Conservation (phyloP, 768 basidiomycete genomes). For the Panaeolus papilionaceus region DNA sequence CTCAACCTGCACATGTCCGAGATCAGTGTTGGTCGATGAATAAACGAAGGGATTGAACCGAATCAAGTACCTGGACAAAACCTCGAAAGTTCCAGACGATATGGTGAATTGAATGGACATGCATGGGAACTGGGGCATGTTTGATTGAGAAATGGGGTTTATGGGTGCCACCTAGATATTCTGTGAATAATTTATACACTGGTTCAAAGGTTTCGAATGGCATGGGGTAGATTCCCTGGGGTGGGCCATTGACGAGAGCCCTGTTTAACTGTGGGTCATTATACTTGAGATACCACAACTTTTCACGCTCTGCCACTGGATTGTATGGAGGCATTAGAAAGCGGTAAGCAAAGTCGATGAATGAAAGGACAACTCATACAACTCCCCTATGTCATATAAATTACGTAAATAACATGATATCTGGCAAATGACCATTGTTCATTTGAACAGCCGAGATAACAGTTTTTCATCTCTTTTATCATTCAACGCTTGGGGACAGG, state of each 20-base stretch:
- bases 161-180: background rate
- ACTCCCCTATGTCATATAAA: background rate
- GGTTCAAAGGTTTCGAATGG: background rate
- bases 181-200: background rate
- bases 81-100: background rate
- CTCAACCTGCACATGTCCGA: background rate
- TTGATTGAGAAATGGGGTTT: background rate
- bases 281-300: background rate
- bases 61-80: background rate
- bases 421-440: too few species aligned
- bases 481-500: background rate
- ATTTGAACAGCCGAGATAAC: background rate
- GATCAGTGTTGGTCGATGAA: background rate
- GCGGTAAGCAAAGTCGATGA: background rate
- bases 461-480: background rate
- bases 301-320: background rate
- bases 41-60: background rate
- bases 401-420: too few species aligned
- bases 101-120: background rate
- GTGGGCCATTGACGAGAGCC: background rate
- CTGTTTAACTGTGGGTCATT: background rate
- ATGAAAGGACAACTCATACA: background rate
- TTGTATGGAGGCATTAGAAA: background rate
- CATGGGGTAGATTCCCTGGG: background rate
- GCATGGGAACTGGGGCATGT: background rate